Base-by-base conservation (phyloP, 345 rosid species). In the Citrus australasica region DNA sequence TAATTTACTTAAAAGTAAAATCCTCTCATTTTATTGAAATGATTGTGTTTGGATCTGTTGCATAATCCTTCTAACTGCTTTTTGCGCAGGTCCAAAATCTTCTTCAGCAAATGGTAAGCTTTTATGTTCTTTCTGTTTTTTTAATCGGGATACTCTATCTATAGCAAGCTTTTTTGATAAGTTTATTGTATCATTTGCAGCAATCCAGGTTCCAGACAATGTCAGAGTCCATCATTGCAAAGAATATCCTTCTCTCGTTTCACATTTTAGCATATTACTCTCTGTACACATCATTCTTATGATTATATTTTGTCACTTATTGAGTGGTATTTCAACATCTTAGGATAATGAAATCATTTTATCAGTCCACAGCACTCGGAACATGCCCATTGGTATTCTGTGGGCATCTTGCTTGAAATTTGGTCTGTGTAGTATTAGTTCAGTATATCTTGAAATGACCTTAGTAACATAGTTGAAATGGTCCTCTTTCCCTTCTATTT, bases 191-290 rank as follows among this genome's bases (percentile, higher is more conserved):
- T 58, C 33, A 46, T 21, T 80, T 87, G 86, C 93, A 93, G 98
- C 98, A 95, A 93, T 73, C 85, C 74, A 89, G 95, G 83, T 93
- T 95, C 86, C 98, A 93, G 84, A 87, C 95, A 61, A 93, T 93
- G 98, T 95, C 98, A 0, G 98, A 91, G 75, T 90, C 97, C 82
- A 93, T 95, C 78, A 83, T 95, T 67, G 63, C 88, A 28, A 95
- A 95, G 93, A 95, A 95, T 95, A 95, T 95, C 98, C 98, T 93
- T 93, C 35, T 71, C 67, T 35, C 60, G 46, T 33, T 64, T 79
- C 3, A 61, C 64, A 9, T 72, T 13, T 6, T 33, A n/a, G 33
- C 64, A 78, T 71, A 19, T 58, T 1, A 14, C 32, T 25, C 14
- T 24, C 32, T 6, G 30, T 37, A 21, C 66, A 22, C 32, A 64